These are phyloP conservation scores for Kluyveromyces aestuarii DNA, from an alignment of 805 yeast genomes.

Conservation along the genomic window DNA sequence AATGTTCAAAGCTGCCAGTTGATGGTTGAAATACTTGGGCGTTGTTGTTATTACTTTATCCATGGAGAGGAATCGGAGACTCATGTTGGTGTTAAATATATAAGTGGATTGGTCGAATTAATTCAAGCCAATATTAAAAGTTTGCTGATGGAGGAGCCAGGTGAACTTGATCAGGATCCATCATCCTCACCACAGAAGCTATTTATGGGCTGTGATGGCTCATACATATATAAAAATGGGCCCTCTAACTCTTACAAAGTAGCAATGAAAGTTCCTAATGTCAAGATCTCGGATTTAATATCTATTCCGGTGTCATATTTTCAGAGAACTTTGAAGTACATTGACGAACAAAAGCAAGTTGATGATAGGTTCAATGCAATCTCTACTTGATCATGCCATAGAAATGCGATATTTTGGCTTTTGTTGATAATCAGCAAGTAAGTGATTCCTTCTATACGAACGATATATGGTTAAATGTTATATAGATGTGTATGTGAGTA, in stretches of 20 bases:
- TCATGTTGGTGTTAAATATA: constrained; percentile 60
- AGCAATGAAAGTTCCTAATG: constrained; percentile 26
- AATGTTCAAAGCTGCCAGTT: constrained; percentile 53
- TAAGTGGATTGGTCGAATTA: constrained; percentile 80
- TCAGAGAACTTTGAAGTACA: constrained; percentile 62
- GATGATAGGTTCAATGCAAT: constrained; percentile 63
- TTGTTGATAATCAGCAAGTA: too few species aligned
- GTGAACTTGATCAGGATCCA: constrained; percentile 7
- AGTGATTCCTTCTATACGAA: background rate
- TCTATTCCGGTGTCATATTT: constrained; percentile 39
- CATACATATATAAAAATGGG: constrained; percentile 13
- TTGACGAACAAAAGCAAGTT: constrained; percentile 54
- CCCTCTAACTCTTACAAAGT: constrained; percentile 9
- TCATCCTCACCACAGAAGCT: constrained; percentile 1
- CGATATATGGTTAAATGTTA: too few species aligned
- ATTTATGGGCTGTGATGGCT: constrained; percentile 23
- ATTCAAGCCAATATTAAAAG: constrained; percentile 50
- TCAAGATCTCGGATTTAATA: constrained; percentile 21
- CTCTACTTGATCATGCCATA: constrained; percentile 5
- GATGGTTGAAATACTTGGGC: constrained; percentile 82
- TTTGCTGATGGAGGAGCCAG: constrained; percentile 30
- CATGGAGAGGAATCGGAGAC: constrained; percentile 52
- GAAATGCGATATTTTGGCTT: too few species aligned
- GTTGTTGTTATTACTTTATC: constrained; percentile 76
- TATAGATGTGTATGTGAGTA: too few species aligned